Base-by-base conservation (phyloP, 1,139 yeast species). In the Suhomyces maxii region DNA sequence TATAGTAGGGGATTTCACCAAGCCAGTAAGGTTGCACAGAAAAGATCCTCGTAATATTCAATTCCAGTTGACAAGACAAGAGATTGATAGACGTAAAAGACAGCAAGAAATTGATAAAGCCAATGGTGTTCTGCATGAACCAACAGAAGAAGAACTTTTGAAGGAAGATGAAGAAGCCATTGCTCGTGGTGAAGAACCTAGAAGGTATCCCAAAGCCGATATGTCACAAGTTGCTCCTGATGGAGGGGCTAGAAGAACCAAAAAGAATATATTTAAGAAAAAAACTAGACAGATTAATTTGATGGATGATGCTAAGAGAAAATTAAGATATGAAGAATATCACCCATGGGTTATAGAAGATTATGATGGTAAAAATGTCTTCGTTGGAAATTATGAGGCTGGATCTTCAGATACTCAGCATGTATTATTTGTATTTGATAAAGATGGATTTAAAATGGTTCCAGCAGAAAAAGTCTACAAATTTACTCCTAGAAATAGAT, bases 341-440 rank as follows among this genome's bases (percentile, higher is more conserved):
- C 91, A 89, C 58, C 99, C 99, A 0, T 93, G 99, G 99, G 96
- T 95, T 14, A 74, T 95, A 76, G 97, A 91, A 68, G 99, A 95
- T 68, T 91, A 88, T 64, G 97, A 89, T 57, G 97, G 96, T 46
- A 79, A 82, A 51, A 91, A 93, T 63, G 95, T 96, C 0, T 93
- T 89, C 86, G 97, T 91, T 23, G 97, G 99, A 33, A 87, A 86
- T 57, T 91, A 89, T 67, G 99, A 93, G 69, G 99, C 98, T 1
- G 96, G 95, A 9, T 87, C 87, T 53, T 82, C 91, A 8, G 97
- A 89, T 56, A 79, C 89, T 14, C 73, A 71, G 33, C 91, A 89
- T 63, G 97, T 89, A 6, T 71, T 93, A 43, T 80, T 93, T 59
- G 89, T 90, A 37, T 85, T 89, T 58, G 97, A 90, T 62, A 82